A percentile compares a stretch with the other conserved stretches of the same genome.
Conservation (phyloP, 768 basidiomycete genomes). For the Floccularia luteovirens region DNA sequence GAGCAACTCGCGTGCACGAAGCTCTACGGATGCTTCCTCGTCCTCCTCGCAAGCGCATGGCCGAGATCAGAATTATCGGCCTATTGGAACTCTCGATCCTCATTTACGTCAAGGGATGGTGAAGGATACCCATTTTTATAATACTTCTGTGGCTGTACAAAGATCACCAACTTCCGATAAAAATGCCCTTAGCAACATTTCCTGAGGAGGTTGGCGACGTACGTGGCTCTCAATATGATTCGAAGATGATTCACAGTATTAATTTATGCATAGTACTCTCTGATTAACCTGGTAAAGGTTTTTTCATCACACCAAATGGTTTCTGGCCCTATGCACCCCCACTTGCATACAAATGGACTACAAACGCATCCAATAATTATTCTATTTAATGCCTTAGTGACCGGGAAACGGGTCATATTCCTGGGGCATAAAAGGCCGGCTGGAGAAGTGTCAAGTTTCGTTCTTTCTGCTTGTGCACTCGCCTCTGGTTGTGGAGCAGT, state of each 20-base stretch:
- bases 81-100: constrained; percentile 32
- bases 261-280: constrained; percentile 62
- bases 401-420: constrained; percentile 94
- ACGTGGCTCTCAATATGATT: constrained; percentile 15
- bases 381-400: constrained; percentile 92
- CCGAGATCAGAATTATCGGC: constrained; percentile 31
- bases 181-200: constrained; percentile 84
- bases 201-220: constrained; percentile 97
- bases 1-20: constrained; percentile 39
- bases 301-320: constrained; percentile 56
- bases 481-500: constrained; percentile 85
- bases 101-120: constrained; percentile 39
- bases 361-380: constrained; percentile 92
- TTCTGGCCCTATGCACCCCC: constrained; percentile 77
- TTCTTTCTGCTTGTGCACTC: constrained; percentile 90
- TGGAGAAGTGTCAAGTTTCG: constrained; percentile 84
- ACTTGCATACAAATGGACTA: constrained; percentile 87
- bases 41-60: constrained; percentile 49
- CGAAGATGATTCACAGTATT: constrained; percentile 1
- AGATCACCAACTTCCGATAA: constrained; percentile 80
- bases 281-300: constrained; percentile 83
- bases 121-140: constrained; percentile 93
- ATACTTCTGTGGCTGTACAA: constrained; percentile 81
- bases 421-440: constrained; percentile 87
- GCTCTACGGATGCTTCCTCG: constrained; percentile 71